Evolutionary conservation across 257 asterid species (phyloP), one percentile per base, ranked within the genome.

Genomic region (Penstemon eatonii): DNA sequence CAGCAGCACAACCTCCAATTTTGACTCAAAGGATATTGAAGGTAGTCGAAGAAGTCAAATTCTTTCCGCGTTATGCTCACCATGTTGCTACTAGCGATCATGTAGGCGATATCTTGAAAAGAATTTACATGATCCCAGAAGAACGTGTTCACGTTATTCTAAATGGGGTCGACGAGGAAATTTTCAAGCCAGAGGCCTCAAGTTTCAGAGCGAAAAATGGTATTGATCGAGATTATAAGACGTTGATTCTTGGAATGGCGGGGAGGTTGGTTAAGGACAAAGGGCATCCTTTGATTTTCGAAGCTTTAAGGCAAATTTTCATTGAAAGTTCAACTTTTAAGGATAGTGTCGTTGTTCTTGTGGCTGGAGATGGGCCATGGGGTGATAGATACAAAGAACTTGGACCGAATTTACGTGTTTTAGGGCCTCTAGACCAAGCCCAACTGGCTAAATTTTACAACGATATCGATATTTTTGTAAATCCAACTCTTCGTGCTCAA

Each of bases 291-390:
- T 41, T 89, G 56, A 79, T 85, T 70, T 85, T 78, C 25, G 89
- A 87, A 75, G 90, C 92, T 11, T 69, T 87, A 15, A 79, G 76
- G 60, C 92, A 87, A 67, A 76, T 89, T 43, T 84, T 85, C 66
- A 64, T 8, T 0, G 93, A 84, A 43, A 81, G 81, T 58, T 71
- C 78, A 15, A 70, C 72, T 10, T 79, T 89, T 40, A 57, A 59
- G 66, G 80, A 80, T 0, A 69, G 67, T 50, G 87, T 89, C 7
- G 47, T 67, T 45, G 80, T 89, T 52, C 68, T 89, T 8, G 95
- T 87, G 56, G 95, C 90, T 1, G 96, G 96, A 69, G 88, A 85
- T 68, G 96, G 96, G 52, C 96, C 96, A 0, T 87, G 96, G 96
- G 84, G 84, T 19, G 67, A 60, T 5, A 70, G 92, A 73, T 89